phyloP scores from a whole-genome alignment of 2,329 filamentous ascomycete genomes.

The Parascedosporium putredinis region DNA sequence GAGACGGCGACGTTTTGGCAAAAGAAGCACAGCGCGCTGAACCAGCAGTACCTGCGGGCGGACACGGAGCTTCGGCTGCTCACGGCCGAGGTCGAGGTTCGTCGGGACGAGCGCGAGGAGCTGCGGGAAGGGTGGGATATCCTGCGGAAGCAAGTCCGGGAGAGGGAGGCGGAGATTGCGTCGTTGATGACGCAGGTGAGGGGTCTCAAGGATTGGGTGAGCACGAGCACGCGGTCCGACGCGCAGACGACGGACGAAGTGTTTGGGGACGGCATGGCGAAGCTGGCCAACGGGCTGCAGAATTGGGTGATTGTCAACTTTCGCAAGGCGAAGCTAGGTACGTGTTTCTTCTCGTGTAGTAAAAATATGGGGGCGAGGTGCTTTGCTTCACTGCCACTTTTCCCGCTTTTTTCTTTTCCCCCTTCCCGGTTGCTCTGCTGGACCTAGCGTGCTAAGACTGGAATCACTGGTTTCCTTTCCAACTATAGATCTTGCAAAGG shows the following conservation, averaged over 20 bases:
- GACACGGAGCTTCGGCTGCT: conserved; percentile 44
- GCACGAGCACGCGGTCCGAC: conserved; percentile 51
- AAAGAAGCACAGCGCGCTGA: conserved; percentile 39
- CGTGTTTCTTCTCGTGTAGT: conserved; percentile 18
- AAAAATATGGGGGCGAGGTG: no score
- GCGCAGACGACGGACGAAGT: conserved; percentile 56
- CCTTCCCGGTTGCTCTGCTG: no score
- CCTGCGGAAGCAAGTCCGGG: conserved; percentile 32
- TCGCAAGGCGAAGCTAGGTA: conserved; percentile 48
- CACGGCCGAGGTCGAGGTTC: conserved; percentile 35
- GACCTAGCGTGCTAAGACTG: no score
- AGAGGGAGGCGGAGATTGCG: conserved; percentile 45
- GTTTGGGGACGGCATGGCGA: conserved; percentile 50
- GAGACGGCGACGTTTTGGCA: conserved; percentile 49
- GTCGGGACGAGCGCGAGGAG: conserved; percentile 36
- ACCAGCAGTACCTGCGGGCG: conserved; percentile 39
- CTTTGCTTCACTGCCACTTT: neutral
- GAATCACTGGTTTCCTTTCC: neutral
- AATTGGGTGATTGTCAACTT: conserved; percentile 67
- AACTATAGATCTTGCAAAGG: conserved; percentile 33
- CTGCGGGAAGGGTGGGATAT: conserved; percentile 39
- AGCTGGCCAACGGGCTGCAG: conserved; percentile 56
- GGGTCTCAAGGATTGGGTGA: conserved; percentile 63
- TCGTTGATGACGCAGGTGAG: conserved; percentile 48
- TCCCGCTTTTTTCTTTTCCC: neutral